phyloP scores from a whole-genome alignment of 2,329 filamentous ascomycete species.

The Trichoderma oligosporum region DNA sequence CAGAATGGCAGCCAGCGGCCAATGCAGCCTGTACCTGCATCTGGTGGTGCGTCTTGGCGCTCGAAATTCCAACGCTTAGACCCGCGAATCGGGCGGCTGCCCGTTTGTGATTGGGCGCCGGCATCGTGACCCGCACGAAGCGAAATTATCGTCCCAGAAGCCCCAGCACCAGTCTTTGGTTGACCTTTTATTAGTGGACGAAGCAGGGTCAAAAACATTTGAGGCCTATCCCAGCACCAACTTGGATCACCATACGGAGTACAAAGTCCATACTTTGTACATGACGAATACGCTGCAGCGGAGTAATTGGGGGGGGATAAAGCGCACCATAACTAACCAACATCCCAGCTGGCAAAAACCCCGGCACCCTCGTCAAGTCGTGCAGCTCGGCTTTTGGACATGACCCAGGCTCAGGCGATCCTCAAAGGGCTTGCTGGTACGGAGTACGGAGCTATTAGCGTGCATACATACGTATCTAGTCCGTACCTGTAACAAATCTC shows the following conservation, averaged over 20 bases:
- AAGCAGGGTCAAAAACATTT: not conserved
- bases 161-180: not conserved
- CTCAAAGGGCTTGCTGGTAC: not conserved
- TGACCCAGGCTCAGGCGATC: slow-evolving; percentile 4
- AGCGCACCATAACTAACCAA: slow-evolving; percentile 4
- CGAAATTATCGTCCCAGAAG: slow-evolving; percentile 15
- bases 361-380: slow-evolving; percentile 13
- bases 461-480: no score
- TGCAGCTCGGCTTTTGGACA: slow-evolving; percentile 14
- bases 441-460: no score
- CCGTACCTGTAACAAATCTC: slow-evolving; percentile 5
- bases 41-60: slow-evolving; percentile 6
- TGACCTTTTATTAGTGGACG: no score
- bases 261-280: no score
- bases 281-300: not conserved
- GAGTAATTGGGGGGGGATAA: not conserved
- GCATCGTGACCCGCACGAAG: slow-evolving; percentile 4
- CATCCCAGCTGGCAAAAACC: slow-evolving; percentile 8
- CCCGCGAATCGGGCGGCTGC: not conserved
- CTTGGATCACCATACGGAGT: slow-evolving; percentile 3
- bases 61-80: not conserved
- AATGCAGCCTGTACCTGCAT: slow-evolving; percentile 13
- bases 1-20: no score
- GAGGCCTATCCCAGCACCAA: slow-evolving; percentile 12
- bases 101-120: not conserved